These are phyloP conservation scores for Delitschia confertaspora DNA, from an alignment of 495 filamentous ascomycete genomes.

Conservation along the genomic window DNA sequence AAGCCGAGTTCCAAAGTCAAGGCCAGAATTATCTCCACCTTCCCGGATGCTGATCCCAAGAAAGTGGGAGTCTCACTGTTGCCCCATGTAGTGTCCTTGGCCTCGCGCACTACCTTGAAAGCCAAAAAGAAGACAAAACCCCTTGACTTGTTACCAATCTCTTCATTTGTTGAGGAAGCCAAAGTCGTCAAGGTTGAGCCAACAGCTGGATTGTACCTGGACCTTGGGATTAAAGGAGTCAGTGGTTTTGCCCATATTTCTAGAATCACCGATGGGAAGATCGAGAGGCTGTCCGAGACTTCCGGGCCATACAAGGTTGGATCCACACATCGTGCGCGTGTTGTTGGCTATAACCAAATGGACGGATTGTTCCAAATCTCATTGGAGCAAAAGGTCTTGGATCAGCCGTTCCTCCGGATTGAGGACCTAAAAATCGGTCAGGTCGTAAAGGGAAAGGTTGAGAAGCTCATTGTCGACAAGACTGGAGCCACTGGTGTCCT, in stretches of 20 bases:
- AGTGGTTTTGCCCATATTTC: slow-evolving; percentile 91
- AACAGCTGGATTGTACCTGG: slow-evolving; percentile 68
- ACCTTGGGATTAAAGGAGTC: slow-evolving; percentile 64
- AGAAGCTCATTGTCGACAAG: slow-evolving; percentile 68
- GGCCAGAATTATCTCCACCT: slow-evolving; percentile 76
- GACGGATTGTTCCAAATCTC: slow-evolving; percentile 84
- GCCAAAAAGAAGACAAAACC: slow-evolving; percentile 39
- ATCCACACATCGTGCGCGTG: slow-evolving; percentile 65
- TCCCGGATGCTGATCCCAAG: slow-evolving; percentile 64
- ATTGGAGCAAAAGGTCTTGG: slow-evolving; percentile 67
- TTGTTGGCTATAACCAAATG: slow-evolving; percentile 76
- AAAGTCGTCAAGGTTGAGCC: slow-evolving; percentile 70
- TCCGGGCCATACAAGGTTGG: slow-evolving; percentile 68
- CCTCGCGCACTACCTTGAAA: slow-evolving; percentile 32
- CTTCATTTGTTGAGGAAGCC: slow-evolving; percentile 63
- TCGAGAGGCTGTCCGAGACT: slow-evolving; percentile 67
- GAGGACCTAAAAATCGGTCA: slow-evolving; percentile 80
- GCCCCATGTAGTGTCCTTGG: slow-evolving; percentile 66
- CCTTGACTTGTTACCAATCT: slow-evolving; percentile 55
- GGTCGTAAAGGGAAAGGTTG: slow-evolving; percentile 72
- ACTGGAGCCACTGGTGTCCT: slow-evolving; percentile 69
- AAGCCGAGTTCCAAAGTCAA: slow-evolving; percentile 75
- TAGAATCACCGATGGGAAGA: slow-evolving; percentile 71
- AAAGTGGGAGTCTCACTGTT: slow-evolving; percentile 82
- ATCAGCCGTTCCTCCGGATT: slow-evolving; percentile 79